phyloP scores from a whole-genome alignment of 495 filamentous ascomycete species.

The Margaritispora aquatica region DNA sequence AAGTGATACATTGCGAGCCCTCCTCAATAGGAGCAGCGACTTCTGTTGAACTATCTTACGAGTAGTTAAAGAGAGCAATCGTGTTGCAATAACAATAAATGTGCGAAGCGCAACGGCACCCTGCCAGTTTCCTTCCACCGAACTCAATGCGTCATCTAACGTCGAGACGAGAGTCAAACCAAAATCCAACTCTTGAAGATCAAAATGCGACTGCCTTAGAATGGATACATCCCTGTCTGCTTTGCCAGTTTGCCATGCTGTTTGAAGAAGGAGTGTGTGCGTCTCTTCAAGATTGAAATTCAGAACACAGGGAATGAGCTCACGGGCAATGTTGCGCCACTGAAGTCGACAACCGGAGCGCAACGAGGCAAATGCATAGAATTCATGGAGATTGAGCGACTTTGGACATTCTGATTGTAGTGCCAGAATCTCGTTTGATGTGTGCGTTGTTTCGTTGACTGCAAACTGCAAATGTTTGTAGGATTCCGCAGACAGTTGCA shows the following conservation, averaged over 20 bases:
- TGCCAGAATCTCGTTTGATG: constrained; percentile 23
- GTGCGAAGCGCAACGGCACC: constrained; percentile 22
- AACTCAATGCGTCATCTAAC: constrained; percentile 18
- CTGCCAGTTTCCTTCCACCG: constrained; percentile 36
- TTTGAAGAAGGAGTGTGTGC: constrained; percentile 29
- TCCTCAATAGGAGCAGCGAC: constrained; percentile 10
- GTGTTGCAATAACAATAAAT: constrained; percentile 23
- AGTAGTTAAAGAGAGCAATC: constrained; percentile 26
- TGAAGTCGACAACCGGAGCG: constrained; percentile 33
- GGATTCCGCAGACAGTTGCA: constrained; percentile 27
- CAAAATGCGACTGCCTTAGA: constrained; percentile 24
- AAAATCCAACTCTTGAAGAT: constrained; percentile 28
- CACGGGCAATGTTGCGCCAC: constrained; percentile 36
- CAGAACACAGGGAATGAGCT: constrained; percentile 28
- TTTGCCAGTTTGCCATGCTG: constrained; percentile 30
- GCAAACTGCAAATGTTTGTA: constrained; percentile 29
- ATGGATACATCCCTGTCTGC: background rate
- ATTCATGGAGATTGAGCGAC: constrained; percentile 31
- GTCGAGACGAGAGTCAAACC: constrained; percentile 14
- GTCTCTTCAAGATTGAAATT: constrained; percentile 31
- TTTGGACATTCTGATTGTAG: constrained; percentile 27
- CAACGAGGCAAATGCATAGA: constrained; percentile 31
- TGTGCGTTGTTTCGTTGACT: constrained; percentile 27
- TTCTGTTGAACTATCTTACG: constrained; percentile 8
- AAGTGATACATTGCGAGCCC: constrained; percentile 12